A percentile compares a stretch with the other conserved stretches of the same genome.
Evolutionary conservation across 257 asterid genomes (phyloP).

Genomic region (Petrea volubilis): DNA sequence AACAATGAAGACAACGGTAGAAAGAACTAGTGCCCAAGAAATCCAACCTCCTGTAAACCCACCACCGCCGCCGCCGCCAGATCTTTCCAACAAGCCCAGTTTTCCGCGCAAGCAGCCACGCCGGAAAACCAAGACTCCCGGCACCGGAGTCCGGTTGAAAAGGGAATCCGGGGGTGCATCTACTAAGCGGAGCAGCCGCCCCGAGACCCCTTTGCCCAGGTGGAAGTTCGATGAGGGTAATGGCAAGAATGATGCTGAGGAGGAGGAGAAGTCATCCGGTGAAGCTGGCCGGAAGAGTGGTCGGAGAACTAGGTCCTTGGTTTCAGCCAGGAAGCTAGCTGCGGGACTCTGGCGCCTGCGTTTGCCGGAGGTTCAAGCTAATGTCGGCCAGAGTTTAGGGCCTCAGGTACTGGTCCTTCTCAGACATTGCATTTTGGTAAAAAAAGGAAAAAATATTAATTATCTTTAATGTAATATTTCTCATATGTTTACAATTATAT

Average conservation of each 20-base stretch:
- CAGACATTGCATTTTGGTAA: neutral
- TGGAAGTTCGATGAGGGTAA: constrained; percentile 53
- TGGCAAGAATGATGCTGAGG: constrained; percentile 19
- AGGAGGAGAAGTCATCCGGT: constrained; percentile 31
- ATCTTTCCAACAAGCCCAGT: constrained; percentile 32
- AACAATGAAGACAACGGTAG: constrained; percentile 40
- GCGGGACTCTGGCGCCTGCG: constrained; percentile 58
- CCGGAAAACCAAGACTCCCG: constrained; percentile 38
- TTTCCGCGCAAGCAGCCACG: constrained; percentile 43
- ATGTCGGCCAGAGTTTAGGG: constrained; percentile 36
- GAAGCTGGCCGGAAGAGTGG: constrained; percentile 31
- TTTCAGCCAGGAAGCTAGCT: constrained; percentile 62
- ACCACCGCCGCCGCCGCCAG: constrained; percentile 37
- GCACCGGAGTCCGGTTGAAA: constrained; percentile 38
- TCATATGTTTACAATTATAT: neutral
- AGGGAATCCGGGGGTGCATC: constrained; percentile 36
- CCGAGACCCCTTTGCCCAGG: constrained; percentile 54
- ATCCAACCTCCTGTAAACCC: constrained; percentile 25
- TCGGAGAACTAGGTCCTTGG: constrained; percentile 30
- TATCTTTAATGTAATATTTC: neutral
- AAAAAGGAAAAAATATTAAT: too few relatives aligned
- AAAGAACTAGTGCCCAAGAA: constrained; percentile 25
- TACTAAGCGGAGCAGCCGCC: constrained; percentile 41
- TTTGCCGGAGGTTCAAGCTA: constrained; percentile 35
- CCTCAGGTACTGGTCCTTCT: constrained; percentile 36